These are phyloP conservation scores for Cyberlindnera maritima DNA, from an alignment of 805 yeast species.

Conservation along the genomic window DNA sequence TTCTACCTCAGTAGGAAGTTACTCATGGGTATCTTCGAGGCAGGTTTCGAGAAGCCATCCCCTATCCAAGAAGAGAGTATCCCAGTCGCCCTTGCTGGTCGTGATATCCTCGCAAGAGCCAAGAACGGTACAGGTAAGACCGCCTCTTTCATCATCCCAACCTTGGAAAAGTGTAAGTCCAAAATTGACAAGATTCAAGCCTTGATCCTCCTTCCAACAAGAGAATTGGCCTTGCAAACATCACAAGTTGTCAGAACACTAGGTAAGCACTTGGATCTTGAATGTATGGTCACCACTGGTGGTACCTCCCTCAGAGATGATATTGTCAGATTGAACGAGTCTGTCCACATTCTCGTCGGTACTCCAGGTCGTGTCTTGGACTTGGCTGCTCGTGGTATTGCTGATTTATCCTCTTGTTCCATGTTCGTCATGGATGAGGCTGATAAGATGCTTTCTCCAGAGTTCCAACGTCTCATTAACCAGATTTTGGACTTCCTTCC, in stretches of 20 bases:
- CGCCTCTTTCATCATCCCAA: conserved; percentile 94
- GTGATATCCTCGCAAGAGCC: conserved; percentile 96
- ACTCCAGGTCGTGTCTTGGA: conserved; percentile 98
- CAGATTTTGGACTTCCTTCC: conserved; percentile 85
- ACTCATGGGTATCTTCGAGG: conserved; percentile 97
- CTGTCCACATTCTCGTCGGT: conserved; percentile 93
- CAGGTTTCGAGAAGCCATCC: conserved; percentile 97
- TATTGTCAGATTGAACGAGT: conserved; percentile 85
- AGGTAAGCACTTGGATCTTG: conserved; percentile 88
- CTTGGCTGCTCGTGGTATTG: conserved; percentile 82
- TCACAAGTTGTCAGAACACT: conserved; percentile 95
- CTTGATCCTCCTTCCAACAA: conserved; percentile 90
- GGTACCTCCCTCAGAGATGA: conserved; percentile 95
- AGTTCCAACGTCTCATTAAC: conserved; percentile 82
- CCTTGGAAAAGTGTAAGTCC: conserved; percentile 85
- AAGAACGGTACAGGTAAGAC: conserved; percentile 99
- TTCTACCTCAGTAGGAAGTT: conserved; percentile 88
- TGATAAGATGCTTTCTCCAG: conserved; percentile 91
- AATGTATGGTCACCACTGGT: conserved; percentile 98
- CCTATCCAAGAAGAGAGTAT: conserved; percentile 98
- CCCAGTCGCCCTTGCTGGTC: conserved; percentile 92
- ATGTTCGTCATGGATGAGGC: conserved; percentile 98
- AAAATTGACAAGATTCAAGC: conserved; percentile 84
- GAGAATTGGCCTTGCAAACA: conserved; percentile 96
- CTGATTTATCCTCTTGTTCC: conserved; percentile 82